Base-by-base conservation (phyloP, 140 eudicot genomes). In the Flaveria floridana region DNA sequence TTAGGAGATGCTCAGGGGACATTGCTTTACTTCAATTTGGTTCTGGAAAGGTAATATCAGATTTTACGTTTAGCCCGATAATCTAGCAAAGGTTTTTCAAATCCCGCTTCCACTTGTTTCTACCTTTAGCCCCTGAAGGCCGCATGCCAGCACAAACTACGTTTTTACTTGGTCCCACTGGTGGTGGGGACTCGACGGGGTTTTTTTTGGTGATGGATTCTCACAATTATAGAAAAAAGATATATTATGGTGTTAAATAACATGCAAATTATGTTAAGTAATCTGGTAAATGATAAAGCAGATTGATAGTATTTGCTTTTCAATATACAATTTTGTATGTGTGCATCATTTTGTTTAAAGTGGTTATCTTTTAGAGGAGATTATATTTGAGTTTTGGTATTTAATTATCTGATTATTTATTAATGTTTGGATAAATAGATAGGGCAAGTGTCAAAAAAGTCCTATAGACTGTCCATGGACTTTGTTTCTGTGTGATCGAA, bases 1-100 rank as follows among this genome's bases (percentile, higher is more conserved):
- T 94, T 68, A 84, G 99, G 80, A 90, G 95, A 88, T 94, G 97
- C 74, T 90, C 97, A 2, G 96, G 96, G 58, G 96, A 90, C 77
- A 78, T 88, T 66, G 99, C 86, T 13, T 52, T 94, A 67, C 86
- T 88, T 59, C 95, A 90, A 70, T 90, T 86, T 65, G 99, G 97
- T 68, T 85, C 83, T 4, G 86, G 78, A 84, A 90, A 85, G 95
- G 99, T 94, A 85, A 73, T 77, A 46, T 15, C 61, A 3, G 16
- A 25, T 71, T 42, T 42, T 61, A 55, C 21, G 10, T 46, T 28
- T 47, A 71, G 19, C 10, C 37, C 37, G 0, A 3, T 30, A 30
- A 30, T 30, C 37, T 30, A 3, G 37, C 37, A 30, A 30, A 30
- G 37, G 37, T 30, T 30, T 28, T 30, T 30, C 37, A 30, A 30